These are phyloP conservation scores for Sporisorium iseilematis-ciliati DNA, from an alignment of 1,284 basidiomycete species.

Conservation along the genomic window DNA sequence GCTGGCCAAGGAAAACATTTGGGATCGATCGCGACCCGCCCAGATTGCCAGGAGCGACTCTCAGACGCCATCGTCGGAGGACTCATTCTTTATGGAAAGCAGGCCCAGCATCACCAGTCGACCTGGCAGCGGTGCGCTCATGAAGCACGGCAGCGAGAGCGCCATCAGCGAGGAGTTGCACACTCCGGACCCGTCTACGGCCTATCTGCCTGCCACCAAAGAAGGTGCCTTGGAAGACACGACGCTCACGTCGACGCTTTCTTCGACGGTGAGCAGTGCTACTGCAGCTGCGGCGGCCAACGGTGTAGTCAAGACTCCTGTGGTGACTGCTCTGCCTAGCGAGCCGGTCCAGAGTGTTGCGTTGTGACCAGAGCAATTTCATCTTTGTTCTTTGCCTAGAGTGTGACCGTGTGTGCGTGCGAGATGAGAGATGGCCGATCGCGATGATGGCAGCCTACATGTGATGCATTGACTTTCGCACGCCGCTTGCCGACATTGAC, in stretches of 20 bases:
- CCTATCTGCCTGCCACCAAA: conserved; percentile 27
- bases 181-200: conserved; percentile 41
- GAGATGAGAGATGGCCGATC: too few relatives aligned
- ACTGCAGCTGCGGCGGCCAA: conserved; percentile 10
- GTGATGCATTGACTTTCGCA: too few relatives aligned
- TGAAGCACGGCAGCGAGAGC: conserved; percentile 52
- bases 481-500: too few relatives aligned
- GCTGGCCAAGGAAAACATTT: conserved; percentile 2
- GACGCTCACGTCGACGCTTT: conserved; percentile 15
- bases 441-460: too few relatives aligned
- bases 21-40: conserved; percentile 21
- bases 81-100: conserved; percentile 39
- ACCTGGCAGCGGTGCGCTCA: conserved; percentile 37
- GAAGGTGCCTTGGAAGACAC: conserved; percentile 10
- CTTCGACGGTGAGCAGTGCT: conserved; percentile 15
- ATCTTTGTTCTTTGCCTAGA: not conserved
- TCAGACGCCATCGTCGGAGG: conserved; percentile 46
- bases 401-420: too few relatives aligned
- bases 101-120: conserved; percentile 30
- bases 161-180: conserved; percentile 48
- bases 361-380: too few relatives aligned
- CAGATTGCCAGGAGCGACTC: conserved; percentile 36
- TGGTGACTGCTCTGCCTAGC: conserved; percentile 13
- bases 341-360: not conserved
- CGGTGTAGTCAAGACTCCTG: conserved; percentile 4